A percentile compares a stretch with the other conserved stretches of the same genome.
Conservation (phyloP, 2,329 filamentous ascomycete genomes). For the Colletotrichum melonis region DNA sequence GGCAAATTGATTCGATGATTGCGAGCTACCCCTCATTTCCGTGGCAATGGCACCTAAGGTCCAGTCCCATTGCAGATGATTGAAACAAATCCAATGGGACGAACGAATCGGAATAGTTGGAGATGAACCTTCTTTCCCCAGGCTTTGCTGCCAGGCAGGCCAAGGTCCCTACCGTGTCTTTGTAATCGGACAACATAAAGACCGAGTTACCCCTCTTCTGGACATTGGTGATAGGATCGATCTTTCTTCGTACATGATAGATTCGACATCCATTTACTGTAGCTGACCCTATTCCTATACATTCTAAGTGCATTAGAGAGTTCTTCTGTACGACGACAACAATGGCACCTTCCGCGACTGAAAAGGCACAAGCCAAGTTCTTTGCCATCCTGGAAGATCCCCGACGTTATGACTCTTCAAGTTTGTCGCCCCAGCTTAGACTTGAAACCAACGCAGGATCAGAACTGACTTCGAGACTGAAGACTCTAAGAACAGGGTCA, state of each 20-base stretch:
- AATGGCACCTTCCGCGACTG: constrained; percentile 21
- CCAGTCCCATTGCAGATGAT: constrained; percentile 10
- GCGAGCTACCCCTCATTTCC: constrained; percentile 27
- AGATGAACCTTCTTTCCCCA: neutral
- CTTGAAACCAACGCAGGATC: neutral
- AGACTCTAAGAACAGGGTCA: constrained; percentile 29
- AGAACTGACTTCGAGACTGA: neutral
- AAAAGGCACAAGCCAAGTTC: constrained; percentile 30
- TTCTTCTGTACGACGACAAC: neutral
- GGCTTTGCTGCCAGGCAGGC: neutral
- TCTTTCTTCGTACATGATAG: neutral
- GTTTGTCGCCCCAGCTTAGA: neutral
- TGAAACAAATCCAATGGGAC: constrained; percentile 19
- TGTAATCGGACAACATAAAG: neutral
- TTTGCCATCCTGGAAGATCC: constrained; percentile 28
- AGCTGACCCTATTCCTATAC: too few species aligned
- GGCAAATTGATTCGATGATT: neutral
- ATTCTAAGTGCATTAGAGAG: neutral
- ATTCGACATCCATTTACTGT: neutral
- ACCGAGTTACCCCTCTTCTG: constrained; percentile 8
- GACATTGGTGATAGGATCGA: neutral
- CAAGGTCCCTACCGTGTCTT: neutral
- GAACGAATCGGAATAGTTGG: constrained; percentile 28
- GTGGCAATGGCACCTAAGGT: neutral
- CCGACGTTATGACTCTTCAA: constrained; percentile 24